Evolutionary conservation across 768 basidiomycete species (phyloP).

Genomic region (Phaffia tasmanica): DNA sequence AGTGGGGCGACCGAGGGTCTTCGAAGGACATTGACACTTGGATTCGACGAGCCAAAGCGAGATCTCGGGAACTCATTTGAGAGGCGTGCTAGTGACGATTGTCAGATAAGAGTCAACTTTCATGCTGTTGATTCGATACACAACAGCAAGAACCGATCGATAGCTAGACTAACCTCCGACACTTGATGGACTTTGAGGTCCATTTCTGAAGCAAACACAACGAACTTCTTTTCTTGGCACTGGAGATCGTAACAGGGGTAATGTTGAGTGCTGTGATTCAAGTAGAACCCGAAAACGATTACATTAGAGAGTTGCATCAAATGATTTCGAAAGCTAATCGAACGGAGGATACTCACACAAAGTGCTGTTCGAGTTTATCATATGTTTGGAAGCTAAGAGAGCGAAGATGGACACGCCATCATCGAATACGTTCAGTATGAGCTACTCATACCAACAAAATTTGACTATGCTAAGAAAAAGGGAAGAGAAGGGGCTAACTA

Average conservation of each 20-base stretch:
- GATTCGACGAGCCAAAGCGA: conserved; percentile 35
- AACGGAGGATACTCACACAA: conserved; percentile 32
- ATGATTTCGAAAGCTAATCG: background rate
- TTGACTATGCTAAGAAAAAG: too few relatives aligned
- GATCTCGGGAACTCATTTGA: conserved; percentile 35
- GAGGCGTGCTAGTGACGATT: conserved; percentile 32
- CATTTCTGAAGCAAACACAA: conserved; percentile 76
- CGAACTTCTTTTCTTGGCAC: conserved; percentile 81
- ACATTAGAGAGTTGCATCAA: background rate
- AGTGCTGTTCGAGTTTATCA: conserved; percentile 63
- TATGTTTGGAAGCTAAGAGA: conserved; percentile 62
- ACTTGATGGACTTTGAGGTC: conserved; percentile 90
- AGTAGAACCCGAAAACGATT: background rate
- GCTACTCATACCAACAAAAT: background rate
- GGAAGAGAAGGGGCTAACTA: conserved; percentile 52
- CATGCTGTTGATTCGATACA: background rate
- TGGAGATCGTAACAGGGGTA: conserved; percentile 59
- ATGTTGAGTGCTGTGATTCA: conserved; percentile 48
- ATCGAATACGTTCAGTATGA: background rate
- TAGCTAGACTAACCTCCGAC: conserved; percentile 43
- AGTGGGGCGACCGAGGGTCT: conserved; percentile 2
- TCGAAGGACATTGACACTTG: conserved; percentile 25
- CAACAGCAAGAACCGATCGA: background rate
- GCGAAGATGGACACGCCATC: conserved; percentile 4
- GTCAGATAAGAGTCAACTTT: background rate